Percentiles rank a stretch among this genome's conserved stretches.
Conservation (phyloP, 2,329 filamentous ascomycete genomes). For the Diaporthe nobilis region DNA sequence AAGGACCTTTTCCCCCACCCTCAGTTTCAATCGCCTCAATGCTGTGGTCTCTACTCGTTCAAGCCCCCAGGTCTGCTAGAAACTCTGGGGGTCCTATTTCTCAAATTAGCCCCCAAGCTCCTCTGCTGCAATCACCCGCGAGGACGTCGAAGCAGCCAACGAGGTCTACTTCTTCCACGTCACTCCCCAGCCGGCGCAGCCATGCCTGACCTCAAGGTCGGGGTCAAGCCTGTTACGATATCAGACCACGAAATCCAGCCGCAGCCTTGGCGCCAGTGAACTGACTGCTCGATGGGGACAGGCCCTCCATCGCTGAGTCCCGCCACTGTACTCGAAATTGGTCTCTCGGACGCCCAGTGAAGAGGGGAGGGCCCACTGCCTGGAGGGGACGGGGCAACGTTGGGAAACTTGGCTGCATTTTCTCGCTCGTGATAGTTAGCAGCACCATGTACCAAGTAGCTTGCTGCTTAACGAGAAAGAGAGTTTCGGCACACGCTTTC, state of each 20-base stretch:
- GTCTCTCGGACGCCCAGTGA: not conserved
- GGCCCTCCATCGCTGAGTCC: not conserved
- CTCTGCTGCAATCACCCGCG: not conserved
- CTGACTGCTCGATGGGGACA: not conserved
- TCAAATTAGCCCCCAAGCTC: not conserved
- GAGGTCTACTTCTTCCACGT: not conserved
- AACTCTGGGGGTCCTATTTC: not conserved
- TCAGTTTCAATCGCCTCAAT: not conserved
- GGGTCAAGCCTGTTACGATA: not conserved
- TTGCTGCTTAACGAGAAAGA: not conserved
- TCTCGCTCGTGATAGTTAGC: not conserved
- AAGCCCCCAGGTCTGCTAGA: too few species aligned
- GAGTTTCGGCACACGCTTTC: too few species aligned
- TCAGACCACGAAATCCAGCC: not conserved
- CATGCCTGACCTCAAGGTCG: not conserved
- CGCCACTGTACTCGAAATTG: not conserved
- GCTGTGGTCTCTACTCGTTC: not conserved
- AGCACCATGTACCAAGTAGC: not conserved
- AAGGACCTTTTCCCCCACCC: not conserved
- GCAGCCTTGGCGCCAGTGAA: not conserved
- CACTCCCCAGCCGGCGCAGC: not conserved
- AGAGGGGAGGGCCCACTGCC: not conserved
- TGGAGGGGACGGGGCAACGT: too few species aligned
- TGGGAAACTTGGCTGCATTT: too few species aligned
- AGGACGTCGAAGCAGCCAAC: not conserved